Conservation (phyloP, 78 protist species). For the Cavenderia fasciculata region DNA sequence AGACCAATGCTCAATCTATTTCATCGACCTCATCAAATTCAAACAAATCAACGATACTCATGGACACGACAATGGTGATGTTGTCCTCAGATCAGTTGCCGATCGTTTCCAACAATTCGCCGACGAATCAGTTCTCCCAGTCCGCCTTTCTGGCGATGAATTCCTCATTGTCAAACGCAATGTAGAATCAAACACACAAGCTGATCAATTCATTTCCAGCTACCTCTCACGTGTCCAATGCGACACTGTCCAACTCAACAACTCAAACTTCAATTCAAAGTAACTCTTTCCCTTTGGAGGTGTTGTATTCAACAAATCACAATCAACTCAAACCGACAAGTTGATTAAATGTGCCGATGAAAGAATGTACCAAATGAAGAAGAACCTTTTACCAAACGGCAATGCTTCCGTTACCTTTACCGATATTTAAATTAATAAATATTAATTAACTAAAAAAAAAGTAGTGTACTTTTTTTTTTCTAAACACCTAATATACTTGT, state of each 20-base stretch:
- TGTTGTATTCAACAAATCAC: slow-evolving; percentile 46
- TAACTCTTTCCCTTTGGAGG: slow-evolving; percentile 51
- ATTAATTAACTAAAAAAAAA: no score
- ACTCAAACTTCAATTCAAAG: background rate
- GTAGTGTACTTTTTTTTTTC: no score
- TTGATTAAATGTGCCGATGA: slow-evolving; percentile 58
- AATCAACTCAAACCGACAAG: background rate
- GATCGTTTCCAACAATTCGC: slow-evolving; percentile 1
- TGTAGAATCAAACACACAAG: slow-evolving; percentile 17
- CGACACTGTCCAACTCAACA: background rate
- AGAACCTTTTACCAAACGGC: no score
- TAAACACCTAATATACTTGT: no score
- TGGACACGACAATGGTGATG: slow-evolving; percentile 64
- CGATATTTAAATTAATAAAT: no score
- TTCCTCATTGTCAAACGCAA: slow-evolving; percentile 45
- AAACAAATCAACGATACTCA: slow-evolving; percentile 62
- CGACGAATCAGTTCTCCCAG: slow-evolving; percentile 28
- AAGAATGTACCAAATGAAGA: slow-evolving; percentile 70
- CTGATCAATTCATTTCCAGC: slow-evolving; percentile 16
- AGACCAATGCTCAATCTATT: slow-evolving; percentile 28
- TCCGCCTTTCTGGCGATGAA: slow-evolving; percentile 70
- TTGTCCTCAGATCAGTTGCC: slow-evolving; percentile 31
- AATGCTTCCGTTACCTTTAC: no score
- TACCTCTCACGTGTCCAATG: background rate
- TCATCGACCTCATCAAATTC: slow-evolving; percentile 51